These are phyloP conservation scores for Aspergillus ostianus DNA, from an alignment of 495 filamentous ascomycete genomes.

Conservation along the genomic window DNA sequence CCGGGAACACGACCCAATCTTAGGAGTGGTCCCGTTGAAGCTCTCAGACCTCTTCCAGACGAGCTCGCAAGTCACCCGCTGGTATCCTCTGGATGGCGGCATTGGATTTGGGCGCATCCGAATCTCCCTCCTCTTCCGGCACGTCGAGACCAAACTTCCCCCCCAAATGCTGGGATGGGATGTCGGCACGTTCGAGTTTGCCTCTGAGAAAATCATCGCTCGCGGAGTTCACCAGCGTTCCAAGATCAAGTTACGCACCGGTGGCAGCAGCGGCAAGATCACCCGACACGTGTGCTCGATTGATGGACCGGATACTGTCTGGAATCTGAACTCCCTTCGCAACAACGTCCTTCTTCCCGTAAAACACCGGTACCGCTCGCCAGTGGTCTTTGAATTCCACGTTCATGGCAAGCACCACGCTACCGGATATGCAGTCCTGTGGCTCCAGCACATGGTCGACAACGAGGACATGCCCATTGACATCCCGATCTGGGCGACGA, in stretches of 20 bases:
- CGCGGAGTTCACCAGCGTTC: slow-evolving; percentile 54
- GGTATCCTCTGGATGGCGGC: slow-evolving; percentile 68
- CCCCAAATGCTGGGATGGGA: slow-evolving; percentile 85
- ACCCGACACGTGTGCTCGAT: slow-evolving; percentile 52
- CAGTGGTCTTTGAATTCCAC: slow-evolving; percentile 85
- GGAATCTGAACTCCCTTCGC: slow-evolving; percentile 61
- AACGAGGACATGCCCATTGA: slow-evolving; percentile 72
- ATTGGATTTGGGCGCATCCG: slow-evolving; percentile 83
- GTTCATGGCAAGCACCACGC: slow-evolving; percentile 61
- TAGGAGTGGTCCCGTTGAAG: slow-evolving; percentile 86
- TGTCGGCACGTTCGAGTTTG: slow-evolving; percentile 89
- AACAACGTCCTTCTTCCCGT: slow-evolving; percentile 74
- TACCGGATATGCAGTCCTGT: slow-evolving; percentile 74
- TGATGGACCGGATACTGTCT: slow-evolving; percentile 63
- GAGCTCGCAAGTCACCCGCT: slow-evolving; percentile 71
- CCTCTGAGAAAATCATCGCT: slow-evolving; percentile 61
- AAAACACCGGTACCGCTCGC: slow-evolving; percentile 82
- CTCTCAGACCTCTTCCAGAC: slow-evolving; percentile 83
- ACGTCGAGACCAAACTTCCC: slow-evolving; percentile 78
- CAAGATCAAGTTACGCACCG: slow-evolving; percentile 77
- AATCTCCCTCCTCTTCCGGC: slow-evolving; percentile 85
- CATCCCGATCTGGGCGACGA: slow-evolving; percentile 83
- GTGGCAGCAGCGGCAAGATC: slow-evolving; percentile 76
- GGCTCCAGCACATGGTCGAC: slow-evolving; percentile 83
- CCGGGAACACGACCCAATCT: slow-evolving; percentile 89